Conservation (phyloP, 225 moss, liverwort and hornwort genomes). For the Polytrichum commune region DNA sequence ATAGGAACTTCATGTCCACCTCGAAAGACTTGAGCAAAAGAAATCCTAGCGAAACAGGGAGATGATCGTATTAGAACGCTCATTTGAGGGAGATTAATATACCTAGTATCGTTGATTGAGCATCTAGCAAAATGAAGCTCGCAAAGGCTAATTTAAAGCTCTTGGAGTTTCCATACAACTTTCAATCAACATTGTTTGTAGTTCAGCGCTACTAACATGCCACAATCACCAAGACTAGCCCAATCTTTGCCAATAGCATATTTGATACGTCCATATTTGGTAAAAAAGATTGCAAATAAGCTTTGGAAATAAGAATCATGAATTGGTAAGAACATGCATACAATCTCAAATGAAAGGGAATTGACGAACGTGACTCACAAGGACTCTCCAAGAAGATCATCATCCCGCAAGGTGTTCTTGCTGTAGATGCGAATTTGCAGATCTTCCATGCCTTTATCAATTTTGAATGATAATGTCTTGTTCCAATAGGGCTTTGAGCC, state of each 20-base stretch:
- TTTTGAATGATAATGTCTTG: slow-evolving; percentile 35
- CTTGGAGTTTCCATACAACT: not conserved
- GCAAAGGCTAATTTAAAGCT: not conserved
- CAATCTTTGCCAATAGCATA: not conserved
- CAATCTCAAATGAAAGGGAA: not conserved
- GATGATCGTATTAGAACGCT: not conserved
- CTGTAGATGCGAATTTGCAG: slow-evolving; percentile 26
- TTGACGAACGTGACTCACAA: slow-evolving; percentile 14
- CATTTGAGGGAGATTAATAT: not conserved
- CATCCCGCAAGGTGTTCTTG: slow-evolving; percentile 25
- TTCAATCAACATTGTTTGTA: not conserved
- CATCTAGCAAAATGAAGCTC: not conserved
- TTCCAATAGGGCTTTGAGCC: slow-evolving; percentile 38
- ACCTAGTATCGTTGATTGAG: not conserved
- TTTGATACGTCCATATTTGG: not conserved
- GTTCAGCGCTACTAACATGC: not conserved
- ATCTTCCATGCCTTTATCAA: slow-evolving; percentile 30
- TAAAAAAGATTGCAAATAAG: not conserved
- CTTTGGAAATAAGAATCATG: not conserved
- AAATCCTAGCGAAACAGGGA: slow-evolving; percentile 26
- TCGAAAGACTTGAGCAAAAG: slow-evolving; percentile 26
- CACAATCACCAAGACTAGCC: not conserved
- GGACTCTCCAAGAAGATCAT: slow-evolving; percentile 29
- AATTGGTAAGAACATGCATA: not conserved
- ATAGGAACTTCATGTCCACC: slow-evolving; percentile 12